A percentile compares a stretch with the other conserved stretches of the same genome.
phyloP scores from a whole-genome alignment of 75 land plant species.

The Cunninghamia lanceolata region DNA sequence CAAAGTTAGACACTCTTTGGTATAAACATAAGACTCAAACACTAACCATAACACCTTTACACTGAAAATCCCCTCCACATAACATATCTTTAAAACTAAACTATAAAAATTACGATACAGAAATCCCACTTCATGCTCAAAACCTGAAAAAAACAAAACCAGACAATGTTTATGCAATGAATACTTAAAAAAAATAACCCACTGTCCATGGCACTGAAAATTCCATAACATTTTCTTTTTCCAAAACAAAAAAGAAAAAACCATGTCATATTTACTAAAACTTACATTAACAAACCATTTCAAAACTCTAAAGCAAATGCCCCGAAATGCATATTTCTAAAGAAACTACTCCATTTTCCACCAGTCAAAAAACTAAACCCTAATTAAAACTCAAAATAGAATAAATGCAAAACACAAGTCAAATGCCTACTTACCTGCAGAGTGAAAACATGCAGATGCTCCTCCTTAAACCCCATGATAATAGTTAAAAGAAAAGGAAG shows the following conservation, averaged over 20 bases:
- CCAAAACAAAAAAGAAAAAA: neutral
- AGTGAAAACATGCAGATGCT: neutral
- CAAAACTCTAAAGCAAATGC: neutral
- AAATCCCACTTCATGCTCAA: neutral
- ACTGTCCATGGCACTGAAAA: neutral
- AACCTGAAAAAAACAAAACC: too few relatives aligned
- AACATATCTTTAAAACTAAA: neutral
- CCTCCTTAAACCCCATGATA: neutral
- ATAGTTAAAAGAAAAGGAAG: neutral
- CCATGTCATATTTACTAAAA: neutral
- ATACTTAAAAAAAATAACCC: neutral
- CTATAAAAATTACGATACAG: neutral
- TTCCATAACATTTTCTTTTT: neutral
- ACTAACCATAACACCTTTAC: neutral
- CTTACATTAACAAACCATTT: neutral
- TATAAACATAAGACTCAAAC: neutral
- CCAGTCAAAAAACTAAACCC: neutral
- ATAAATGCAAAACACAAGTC: neutral
- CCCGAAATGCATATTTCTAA: neutral
- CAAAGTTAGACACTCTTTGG: neutral
- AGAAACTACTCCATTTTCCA: neutral
- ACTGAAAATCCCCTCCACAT: neutral
- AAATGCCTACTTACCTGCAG: neutral
- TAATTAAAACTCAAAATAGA: neutral
- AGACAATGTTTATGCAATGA: neutral